Conservation (phyloP, 1,139 yeast species). For the Blastobotrys capitulatus region DNA sequence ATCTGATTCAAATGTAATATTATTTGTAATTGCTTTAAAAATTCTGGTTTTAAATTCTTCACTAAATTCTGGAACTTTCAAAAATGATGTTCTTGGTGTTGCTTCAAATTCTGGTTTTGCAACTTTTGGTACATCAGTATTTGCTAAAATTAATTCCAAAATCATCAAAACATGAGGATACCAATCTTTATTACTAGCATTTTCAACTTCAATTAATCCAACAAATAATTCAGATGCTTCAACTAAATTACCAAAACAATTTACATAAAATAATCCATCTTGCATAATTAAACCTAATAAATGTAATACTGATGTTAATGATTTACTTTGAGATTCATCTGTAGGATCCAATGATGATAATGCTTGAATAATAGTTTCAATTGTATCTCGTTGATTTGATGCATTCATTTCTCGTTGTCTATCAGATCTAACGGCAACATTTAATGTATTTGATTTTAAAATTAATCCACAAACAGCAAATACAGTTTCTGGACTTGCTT, state of each 20-base stretch:
- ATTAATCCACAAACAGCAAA: constrained; percentile 48
- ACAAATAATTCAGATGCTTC: constrained; percentile 28
- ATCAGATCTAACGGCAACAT: constrained; percentile 17
- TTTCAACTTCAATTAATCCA: constrained; percentile 18
- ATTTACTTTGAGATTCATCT: constrained; percentile 29
- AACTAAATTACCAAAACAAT: constrained; percentile 36
- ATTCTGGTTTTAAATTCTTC: background rate
- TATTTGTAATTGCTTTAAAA: constrained; percentile 30
- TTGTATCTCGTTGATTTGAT: constrained; percentile 25
- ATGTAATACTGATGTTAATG: constrained; percentile 43
- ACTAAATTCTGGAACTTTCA: constrained; percentile 1
- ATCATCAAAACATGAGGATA: constrained; percentile 31
- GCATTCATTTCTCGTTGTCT: constrained; percentile 17
- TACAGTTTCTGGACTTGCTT: constrained; percentile 47
- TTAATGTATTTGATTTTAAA: constrained; percentile 30
- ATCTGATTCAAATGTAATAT: constrained; percentile 41
- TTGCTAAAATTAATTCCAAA: constrained; percentile 28
- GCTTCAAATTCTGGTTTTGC: constrained; percentile 2
- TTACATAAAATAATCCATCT: constrained; percentile 36
- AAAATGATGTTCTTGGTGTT: background rate
- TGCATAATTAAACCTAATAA: constrained; percentile 45
- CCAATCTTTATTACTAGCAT: constrained; percentile 23
- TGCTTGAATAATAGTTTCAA: constrained; percentile 35
- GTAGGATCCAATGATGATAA: constrained; percentile 35
- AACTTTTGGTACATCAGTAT: constrained; percentile 21